Evolutionary conservation across 169 alveolate species (phyloP).

Genomic region (Cryptosporidium tyzzeri): DNA sequence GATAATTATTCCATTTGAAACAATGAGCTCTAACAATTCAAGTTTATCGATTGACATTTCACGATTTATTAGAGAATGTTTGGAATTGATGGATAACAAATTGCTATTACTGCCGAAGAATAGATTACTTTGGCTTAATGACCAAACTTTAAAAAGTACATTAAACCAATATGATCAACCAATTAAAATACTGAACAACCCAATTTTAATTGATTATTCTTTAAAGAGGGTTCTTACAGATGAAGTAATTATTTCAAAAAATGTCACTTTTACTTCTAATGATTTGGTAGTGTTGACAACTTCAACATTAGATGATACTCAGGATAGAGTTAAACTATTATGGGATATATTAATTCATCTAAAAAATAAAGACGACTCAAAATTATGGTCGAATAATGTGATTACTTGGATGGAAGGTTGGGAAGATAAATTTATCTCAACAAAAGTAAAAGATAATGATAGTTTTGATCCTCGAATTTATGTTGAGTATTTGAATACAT

Average conservation of each 20-base stretch:
- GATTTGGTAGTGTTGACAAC: conserved; percentile 24
- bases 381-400: neutral
- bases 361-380: neutral
- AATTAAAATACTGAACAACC: conserved; percentile 6
- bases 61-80: neutral
- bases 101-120: conserved; percentile 20
- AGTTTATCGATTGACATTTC: conserved; percentile 8
- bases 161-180: neutral
- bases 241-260: conserved; percentile 21
- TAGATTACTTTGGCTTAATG: conserved; percentile 30
- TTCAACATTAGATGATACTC: conserved; percentile 13
- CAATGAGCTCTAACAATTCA: neutral
- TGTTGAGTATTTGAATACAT: conserved; percentile 14
- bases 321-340: conserved; percentile 30
- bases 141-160: neutral
- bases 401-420: conserved; percentile 17
- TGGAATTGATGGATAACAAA: conserved; percentile 10
- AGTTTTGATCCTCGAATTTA: conserved; percentile 32
- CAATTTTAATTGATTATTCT: conserved; percentile 14
- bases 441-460: neutral
- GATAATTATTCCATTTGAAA: neutral
- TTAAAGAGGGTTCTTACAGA: conserved; percentile 30
- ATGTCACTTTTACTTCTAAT: neutral
- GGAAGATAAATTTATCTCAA: conserved; percentile 24
- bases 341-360: conserved; percentile 36